A percentile compares a stretch with the other conserved stretches of the same genome.
These are phyloP conservation scores for Favolaschia claudopus DNA, from an alignment of 768 basidiomycete genomes.

Conservation along the genomic window DNA sequence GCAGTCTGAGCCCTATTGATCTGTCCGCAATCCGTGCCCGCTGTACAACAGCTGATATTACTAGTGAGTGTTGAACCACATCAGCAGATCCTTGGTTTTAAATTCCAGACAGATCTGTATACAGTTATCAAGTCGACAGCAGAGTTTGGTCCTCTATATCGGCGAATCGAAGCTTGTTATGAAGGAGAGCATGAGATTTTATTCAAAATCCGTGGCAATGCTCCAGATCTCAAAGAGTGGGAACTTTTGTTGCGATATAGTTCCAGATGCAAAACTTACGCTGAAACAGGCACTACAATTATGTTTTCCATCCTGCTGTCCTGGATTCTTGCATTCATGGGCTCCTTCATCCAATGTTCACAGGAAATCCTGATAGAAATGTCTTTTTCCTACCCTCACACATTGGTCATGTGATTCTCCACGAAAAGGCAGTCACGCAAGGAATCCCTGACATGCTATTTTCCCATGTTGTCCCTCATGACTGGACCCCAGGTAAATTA, in stretches of 20 bases:
- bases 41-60: conserved; percentile 6
- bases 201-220: conserved; percentile 20
- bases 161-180: conserved; percentile 27
- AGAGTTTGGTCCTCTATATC: conserved; percentile 34
- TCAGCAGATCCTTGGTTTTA: neutral
- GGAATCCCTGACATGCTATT: conserved; percentile 16
- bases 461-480: conserved; percentile 28
- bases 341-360: conserved; percentile 38
- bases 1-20: conserved; percentile 2
- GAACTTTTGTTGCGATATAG: neutral
- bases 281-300: conserved; percentile 19
- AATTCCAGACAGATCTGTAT: conserved; percentile 26
- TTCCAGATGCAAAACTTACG: neutral
- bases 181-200: conserved; percentile 19
- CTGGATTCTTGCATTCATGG: conserved; percentile 46
- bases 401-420: conserved; percentile 26
- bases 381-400: conserved; percentile 42
- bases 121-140: conserved; percentile 29
- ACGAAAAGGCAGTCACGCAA: neutral
- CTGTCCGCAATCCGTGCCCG: conserved; percentile 12
- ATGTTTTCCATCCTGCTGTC: conserved; percentile 38
- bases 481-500: conserved; percentile 41
- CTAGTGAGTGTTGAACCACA: neutral
- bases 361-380: conserved; percentile 35
- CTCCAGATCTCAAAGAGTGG: conserved; percentile 24